Conservation (phyloP, 139 green algal genomes). For the Cymbomonas tetramitiformis region DNA sequence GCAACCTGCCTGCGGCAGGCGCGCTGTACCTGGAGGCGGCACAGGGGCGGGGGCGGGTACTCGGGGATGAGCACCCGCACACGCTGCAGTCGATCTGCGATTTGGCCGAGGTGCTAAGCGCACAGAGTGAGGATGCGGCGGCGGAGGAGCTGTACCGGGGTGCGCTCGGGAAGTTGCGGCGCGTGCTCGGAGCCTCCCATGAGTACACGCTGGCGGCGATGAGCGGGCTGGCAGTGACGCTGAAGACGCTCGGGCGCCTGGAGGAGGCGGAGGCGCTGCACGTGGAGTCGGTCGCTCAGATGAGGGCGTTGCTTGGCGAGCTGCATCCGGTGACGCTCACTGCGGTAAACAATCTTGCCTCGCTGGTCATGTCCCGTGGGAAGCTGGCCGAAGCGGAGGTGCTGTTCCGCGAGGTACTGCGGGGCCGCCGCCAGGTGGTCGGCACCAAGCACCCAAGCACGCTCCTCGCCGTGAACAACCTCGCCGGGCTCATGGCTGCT, state of each 20-base stretch:
- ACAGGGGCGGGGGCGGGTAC: not conserved
- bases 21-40: slow-evolving; percentile 1
- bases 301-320: not conserved
- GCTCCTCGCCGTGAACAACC: too few relatives aligned
- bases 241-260: not conserved
- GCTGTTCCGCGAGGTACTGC: slow-evolving; percentile 3
- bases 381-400: not conserved
- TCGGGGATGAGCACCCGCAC: not conserved
- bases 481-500: too few relatives aligned
- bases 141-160: slow-evolving; percentile 2
- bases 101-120: slow-evolving; percentile 3
- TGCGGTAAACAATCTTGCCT: slow-evolving; percentile 15
- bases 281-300: not conserved
- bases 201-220: slow-evolving; percentile 2
- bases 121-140: not conserved
- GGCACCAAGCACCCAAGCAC: slow-evolving; percentile 15
- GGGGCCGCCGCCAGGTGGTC: not conserved
- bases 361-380: not conserved
- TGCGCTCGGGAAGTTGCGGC: not conserved
- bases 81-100: slow-evolving; percentile 8
- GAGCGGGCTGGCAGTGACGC: slow-evolving; percentile 5
- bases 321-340: not conserved
- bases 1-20: not conserved
- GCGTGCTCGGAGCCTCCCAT: not conserved
- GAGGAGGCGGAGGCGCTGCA: slow-evolving; percentile 8